These are phyloP conservation scores for Talaromyces sp. DNA, from an alignment of 2,329 filamentous ascomycete genomes.

Conservation along the genomic window DNA sequence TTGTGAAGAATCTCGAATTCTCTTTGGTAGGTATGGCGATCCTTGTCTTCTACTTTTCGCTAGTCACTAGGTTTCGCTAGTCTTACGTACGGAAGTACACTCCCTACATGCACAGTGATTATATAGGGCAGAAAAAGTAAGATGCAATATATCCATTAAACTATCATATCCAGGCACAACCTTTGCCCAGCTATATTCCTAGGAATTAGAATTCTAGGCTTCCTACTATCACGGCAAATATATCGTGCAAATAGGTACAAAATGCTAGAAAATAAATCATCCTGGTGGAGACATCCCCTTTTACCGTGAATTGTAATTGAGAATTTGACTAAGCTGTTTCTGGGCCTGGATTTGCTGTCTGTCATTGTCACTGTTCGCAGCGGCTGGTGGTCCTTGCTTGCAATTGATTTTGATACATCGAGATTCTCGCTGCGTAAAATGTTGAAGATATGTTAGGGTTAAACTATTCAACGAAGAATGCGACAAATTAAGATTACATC, in stretches of 20 bases:
- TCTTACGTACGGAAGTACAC: neutral
- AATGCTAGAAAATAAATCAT: too few species aligned
- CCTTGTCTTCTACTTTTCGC: neutral
- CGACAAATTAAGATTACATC: neutral
- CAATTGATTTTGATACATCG: neutral
- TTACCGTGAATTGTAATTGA: neutral
- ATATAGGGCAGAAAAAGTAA: neutral
- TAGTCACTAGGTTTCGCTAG: neutral
- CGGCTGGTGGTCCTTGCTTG: neutral
- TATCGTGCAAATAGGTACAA: too few species aligned
- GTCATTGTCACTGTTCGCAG: neutral
- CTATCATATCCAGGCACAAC: neutral
- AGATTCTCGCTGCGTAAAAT: neutral
- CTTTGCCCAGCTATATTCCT: neutral
- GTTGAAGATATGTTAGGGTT: neutral
- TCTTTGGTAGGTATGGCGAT: neutral
- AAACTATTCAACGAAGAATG: neutral
- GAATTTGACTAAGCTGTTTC: slow-evolving; percentile 5
- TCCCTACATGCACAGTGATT: neutral
- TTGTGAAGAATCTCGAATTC: neutral
- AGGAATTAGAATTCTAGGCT: neutral
- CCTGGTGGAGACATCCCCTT: neutral
- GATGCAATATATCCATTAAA: neutral
- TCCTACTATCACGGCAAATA: too few species aligned
- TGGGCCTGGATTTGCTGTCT: neutral